phyloP scores from a whole-genome alignment of 1,284 basidiomycete genomes.

The Tremellales sp. region DNA sequence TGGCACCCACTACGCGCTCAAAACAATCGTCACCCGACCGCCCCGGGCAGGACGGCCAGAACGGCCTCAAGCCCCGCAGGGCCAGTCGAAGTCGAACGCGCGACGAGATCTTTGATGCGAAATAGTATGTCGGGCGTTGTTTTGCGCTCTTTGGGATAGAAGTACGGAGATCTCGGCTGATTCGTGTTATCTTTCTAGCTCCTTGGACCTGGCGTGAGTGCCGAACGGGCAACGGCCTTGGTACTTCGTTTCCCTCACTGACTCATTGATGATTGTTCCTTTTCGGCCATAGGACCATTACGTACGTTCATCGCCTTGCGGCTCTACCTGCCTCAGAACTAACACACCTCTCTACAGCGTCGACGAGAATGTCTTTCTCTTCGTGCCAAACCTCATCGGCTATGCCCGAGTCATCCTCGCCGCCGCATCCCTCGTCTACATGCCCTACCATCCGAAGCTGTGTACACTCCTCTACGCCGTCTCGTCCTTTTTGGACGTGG shows the following conservation, averaged over 20 bases:
- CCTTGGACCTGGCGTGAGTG: conserved; percentile 45
- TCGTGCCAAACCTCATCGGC: conserved; percentile 94
- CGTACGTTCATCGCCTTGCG: conserved; percentile 24
- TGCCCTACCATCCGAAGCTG: conserved; percentile 89
- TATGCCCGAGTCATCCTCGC: conserved; percentile 90
- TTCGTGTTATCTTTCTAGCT: conserved; percentile 23
- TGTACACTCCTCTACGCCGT: conserved; percentile 87
- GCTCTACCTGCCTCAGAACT: not conserved
- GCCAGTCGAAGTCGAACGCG: conserved; percentile 34
- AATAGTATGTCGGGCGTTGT: conserved; percentile 41
- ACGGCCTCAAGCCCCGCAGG: conserved; percentile 24
- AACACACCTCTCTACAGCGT: conserved; percentile 15
- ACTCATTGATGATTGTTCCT: conserved; percentile 5
- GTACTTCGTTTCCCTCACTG: not conserved
- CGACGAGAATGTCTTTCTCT: conserved; percentile 87
- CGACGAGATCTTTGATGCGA: conserved; percentile 47
- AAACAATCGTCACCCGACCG: conserved; percentile 29
- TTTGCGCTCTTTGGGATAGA: not conserved
- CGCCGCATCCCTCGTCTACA: conserved; percentile 82
- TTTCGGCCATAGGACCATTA: conserved; percentile 29
- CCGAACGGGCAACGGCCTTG: not conserved
- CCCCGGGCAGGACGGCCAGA: conserved; percentile 5
- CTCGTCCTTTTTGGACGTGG: conserved; percentile 92
- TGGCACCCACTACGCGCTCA: conserved; percentile 37
- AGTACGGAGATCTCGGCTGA: conserved; percentile 3